These are phyloP conservation scores for Fragaria nilgerrensis DNA, from an alignment of 306 rosid species.

Conservation along the genomic window DNA sequence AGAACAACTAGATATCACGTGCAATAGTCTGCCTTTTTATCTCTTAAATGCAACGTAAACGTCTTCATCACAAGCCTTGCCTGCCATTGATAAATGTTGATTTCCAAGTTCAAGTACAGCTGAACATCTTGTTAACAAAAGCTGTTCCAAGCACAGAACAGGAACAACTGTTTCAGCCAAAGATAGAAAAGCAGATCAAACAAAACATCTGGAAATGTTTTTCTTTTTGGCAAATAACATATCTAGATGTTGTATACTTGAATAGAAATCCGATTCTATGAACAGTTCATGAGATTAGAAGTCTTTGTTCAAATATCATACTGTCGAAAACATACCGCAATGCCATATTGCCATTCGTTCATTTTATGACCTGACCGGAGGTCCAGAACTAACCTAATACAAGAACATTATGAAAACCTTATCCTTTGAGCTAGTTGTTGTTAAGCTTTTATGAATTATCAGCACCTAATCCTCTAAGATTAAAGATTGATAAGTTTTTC, in stretches of 20 bases:
- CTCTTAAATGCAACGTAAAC: conserved; percentile 28
- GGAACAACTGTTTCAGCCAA: conserved; percentile 31
- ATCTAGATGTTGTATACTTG: background rate
- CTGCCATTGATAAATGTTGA: conserved; percentile 47
- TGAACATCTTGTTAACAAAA: conserved; percentile 18
- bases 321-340: background rate
- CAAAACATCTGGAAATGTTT: background rate
- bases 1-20: conserved; percentile 35
- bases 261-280: background rate
- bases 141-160: conserved; percentile 41
- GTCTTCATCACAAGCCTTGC: conserved; percentile 45
- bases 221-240: background rate
- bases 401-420: background rate
- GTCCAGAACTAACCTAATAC: background rate
- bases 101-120: background rate
- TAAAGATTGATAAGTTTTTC: background rate
- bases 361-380: background rate
- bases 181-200: background rate
- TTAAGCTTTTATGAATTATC: background rate
- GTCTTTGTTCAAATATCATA: background rate
- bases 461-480: background rate
- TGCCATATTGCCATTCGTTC: background rate
- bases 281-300: background rate
- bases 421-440: background rate
- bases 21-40: conserved; percentile 22